A percentile compares a stretch with the other conserved stretches of the same genome.
Evolutionary conservation across 257 asterid genomes (phyloP).

Genomic region (Solanum verrucosum): DNA sequence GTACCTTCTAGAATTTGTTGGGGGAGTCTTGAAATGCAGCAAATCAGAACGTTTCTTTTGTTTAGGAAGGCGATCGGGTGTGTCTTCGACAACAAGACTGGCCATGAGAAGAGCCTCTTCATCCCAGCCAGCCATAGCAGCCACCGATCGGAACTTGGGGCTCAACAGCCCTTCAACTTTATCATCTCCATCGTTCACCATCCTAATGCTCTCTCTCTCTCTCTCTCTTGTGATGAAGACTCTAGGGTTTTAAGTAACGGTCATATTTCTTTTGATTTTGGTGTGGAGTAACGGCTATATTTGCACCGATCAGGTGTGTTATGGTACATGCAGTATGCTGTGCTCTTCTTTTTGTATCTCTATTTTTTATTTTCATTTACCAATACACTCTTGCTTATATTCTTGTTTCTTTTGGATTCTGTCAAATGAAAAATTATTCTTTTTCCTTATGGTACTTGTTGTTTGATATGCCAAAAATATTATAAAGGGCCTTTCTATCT

Average conservation of each 20-base stretch:
- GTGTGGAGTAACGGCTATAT: neutral
- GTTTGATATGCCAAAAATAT: neutral
- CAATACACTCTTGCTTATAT: neutral
- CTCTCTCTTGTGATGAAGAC: neutral
- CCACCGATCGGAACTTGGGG: conserved; percentile 81
- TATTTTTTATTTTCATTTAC: neutral
- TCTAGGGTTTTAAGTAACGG: neutral
- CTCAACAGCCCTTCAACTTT: conserved; percentile 40
- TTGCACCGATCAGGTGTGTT: neutral
- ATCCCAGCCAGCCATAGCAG: conserved; percentile 99
- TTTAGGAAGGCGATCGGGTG: conserved; percentile 61
- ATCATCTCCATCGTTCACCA: conserved; percentile 14
- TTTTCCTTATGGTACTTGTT: neutral
- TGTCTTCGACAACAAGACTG: conserved; percentile 76
- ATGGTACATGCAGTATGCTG: neutral
- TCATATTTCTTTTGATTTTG: neutral
- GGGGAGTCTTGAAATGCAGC: conserved; percentile 50
- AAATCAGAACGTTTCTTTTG: conserved; percentile 47
- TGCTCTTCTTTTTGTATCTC: neutral
- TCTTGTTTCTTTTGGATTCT: neutral
- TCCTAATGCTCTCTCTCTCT: neutral
- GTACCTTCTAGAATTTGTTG: conserved; percentile 78
- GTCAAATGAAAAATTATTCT: neutral
- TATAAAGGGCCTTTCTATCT: neutral
- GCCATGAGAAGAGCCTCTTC: conserved; percentile 84